These are phyloP conservation scores for Neospora caninum DNA, from an alignment of 169 alveolate species.

Conservation along the genomic window DNA sequence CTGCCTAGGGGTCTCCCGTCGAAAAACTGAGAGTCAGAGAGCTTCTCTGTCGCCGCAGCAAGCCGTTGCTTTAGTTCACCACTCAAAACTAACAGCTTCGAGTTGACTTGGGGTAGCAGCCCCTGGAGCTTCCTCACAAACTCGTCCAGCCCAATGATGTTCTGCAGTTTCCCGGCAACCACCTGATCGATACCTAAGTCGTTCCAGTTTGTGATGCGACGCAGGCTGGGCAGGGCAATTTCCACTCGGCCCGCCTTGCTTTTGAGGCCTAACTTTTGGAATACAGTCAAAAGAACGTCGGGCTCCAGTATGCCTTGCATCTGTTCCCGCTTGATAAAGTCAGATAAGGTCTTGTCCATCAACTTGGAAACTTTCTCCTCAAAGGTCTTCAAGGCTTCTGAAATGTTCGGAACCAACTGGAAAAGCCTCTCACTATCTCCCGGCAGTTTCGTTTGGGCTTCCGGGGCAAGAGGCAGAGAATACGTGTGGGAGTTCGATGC, in stretches of 20 bases:
- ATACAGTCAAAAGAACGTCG: neutral
- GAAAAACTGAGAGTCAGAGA: neutral
- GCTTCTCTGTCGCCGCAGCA: neutral
- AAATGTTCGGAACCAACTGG: neutral
- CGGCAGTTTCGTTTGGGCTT: neutral
- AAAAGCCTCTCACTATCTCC: neutral
- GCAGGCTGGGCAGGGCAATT: neutral
- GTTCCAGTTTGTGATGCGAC: conserved; percentile 15
- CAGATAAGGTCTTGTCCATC: neutral
- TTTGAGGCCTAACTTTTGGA: neutral
- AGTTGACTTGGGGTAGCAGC: neutral
- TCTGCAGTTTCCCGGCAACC: conserved; percentile 6
- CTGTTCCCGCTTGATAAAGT: neutral
- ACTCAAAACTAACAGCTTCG: neutral
- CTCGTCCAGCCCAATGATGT: neutral
- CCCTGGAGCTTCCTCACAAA: neutral
- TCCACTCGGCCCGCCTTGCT: neutral
- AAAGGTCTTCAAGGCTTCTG: neutral
- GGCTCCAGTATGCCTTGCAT: neutral
- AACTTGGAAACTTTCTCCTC: neutral
- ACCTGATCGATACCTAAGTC: conserved; percentile 4
- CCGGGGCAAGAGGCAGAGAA: neutral
- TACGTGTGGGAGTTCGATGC: neutral
- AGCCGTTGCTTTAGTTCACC: neutral
- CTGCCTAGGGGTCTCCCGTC: neutral